Percentiles rank a stretch among this genome's conserved stretches.
These are phyloP conservation scores for Fusarium xyrophilum DNA, from an alignment of 2,329 filamentous ascomycete species.

Conservation along the genomic window DNA sequence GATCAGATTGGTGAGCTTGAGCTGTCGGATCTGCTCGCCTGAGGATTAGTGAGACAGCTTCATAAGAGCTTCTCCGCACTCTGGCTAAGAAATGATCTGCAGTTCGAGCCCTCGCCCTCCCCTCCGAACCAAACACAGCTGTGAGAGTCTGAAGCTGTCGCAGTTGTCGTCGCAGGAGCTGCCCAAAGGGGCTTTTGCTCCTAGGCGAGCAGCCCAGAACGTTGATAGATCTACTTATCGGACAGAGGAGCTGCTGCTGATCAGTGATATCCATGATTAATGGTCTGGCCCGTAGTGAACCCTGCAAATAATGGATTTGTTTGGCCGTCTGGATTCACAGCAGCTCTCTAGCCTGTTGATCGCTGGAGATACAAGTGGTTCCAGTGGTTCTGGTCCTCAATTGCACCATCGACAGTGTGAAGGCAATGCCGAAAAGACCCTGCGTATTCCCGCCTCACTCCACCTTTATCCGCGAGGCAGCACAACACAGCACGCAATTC, in stretches of 20 bases:
- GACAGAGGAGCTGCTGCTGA: slow-evolving; percentile 8
- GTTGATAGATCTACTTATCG: slow-evolving; percentile 22
- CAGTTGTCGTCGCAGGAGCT: neutral
- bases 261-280: slow-evolving; percentile 18
- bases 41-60: slow-evolving; percentile 22
- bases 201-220: slow-evolving; percentile 16
- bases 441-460: slow-evolving; percentile 28
- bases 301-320: neutral
- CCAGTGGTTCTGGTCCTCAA: slow-evolving; percentile 7
- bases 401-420: slow-evolving; percentile 8
- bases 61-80: slow-evolving; percentile 28
- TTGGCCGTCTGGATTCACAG: slow-evolving; percentile 17
- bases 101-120: slow-evolving; percentile 2
- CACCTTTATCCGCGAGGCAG: slow-evolving; percentile 24
- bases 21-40: slow-evolving; percentile 16
- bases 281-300: slow-evolving; percentile 18
- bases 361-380: slow-evolving; percentile 10
- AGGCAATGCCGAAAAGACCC: slow-evolving; percentile 12
- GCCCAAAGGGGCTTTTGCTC: slow-evolving; percentile 8
- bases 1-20: slow-evolving; percentile 9
- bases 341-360: slow-evolving; percentile 16
- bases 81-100: slow-evolving; percentile 26
- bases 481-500: slow-evolving; percentile 4
- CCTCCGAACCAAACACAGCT: neutral
- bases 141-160: slow-evolving; percentile 15